Base-by-base conservation (phyloP, 768 basidiomycete genomes). In the Psilocybe subaeruginosa region DNA sequence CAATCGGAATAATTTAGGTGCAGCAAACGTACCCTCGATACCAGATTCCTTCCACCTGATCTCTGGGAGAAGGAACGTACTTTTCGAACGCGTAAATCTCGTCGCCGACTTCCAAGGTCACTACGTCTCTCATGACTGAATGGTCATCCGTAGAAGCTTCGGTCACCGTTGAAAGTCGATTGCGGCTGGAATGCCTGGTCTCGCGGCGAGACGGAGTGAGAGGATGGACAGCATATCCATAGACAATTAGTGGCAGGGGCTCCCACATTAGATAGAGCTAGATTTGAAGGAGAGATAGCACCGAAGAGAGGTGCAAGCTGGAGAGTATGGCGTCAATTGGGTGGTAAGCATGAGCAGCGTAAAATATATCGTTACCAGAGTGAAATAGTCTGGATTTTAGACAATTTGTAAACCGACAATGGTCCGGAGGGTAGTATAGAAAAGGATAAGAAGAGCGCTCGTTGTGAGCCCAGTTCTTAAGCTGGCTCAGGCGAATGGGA, bases 11-110 rank as follows among this genome's bases (percentile, higher is more conserved):
- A 56, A 56, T n/a, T 57, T 58, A 30, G 50, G 56, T 14, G 27
- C 60, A 16, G 45, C 45, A 41, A 64, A 85, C 92, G 74, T 73
- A 97, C 92, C 97, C 97, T 78, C 97, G 82, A 75, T 94, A 98
- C 97, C 97, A 99, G 14, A 87, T 74, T 17, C 89, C 89, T 58
- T 92, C 91, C 11, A 85, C 85, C 56, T 73, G 70, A 61, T 92
- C 91, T 69, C 89, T 91, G 59, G 78, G 82, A 54, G 79, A 79
- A 9, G 90, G 89, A 0, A 82, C 88, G 73, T 95, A 96, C 71
- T 89, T 89, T 78, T 99, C 97, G 69, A 98, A 98, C 16, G 95
- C 95, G 76, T 98, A 98, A 35, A 99, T 88, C 72, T 98, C 96
- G 74, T 97, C 96, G 50, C 97, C 97, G 30, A 98, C 91, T 67